Percentiles rank a stretch among this genome's conserved stretches.
phyloP scores from a whole-genome alignment of 2,329 filamentous ascomycete genomes.

The Penicillium sp. region DNA sequence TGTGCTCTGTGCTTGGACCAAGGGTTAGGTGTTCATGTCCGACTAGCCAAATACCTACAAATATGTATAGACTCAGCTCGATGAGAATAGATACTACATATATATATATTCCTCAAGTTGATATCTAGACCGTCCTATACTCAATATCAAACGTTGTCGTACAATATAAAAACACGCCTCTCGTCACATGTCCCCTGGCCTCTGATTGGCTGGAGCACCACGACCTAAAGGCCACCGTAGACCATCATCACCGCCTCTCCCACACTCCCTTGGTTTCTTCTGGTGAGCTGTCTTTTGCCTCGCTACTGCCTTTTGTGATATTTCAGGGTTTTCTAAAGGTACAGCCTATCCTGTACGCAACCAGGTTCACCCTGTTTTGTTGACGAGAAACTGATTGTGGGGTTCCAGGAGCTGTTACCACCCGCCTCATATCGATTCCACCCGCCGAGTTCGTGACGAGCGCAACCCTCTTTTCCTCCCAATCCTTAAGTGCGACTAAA shows the following conservation, averaged over 20 bases:
- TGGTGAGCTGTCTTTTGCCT: slow-evolving; percentile 9
- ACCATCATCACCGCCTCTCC: slow-evolving; percentile 34
- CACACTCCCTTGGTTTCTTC: slow-evolving; percentile 13
- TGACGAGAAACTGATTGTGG: slow-evolving; percentile 25
- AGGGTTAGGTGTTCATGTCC: not conserved
- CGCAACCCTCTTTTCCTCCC: slow-evolving; percentile 8
- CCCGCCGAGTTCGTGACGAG: slow-evolving; percentile 11
- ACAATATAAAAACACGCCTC: not conserved
- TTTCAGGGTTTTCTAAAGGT: not conserved
- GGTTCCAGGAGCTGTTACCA: slow-evolving; percentile 28
- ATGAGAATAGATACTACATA: not conserved
- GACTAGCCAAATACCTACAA: not conserved
- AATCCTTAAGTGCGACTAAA: slow-evolving; percentile 3
- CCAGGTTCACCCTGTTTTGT: not conserved
- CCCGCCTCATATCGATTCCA: slow-evolving; percentile 18
- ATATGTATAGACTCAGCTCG: not conserved
- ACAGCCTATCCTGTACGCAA: slow-evolving; percentile 1
- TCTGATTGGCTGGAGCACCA: slow-evolving; percentile 37
- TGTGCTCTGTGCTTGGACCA: not conserved
- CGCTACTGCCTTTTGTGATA: slow-evolving; percentile 4
- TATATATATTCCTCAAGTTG: not conserved
- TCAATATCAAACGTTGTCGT: not conserved
- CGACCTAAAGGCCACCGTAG: slow-evolving; percentile 43
- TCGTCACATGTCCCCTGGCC: slow-evolving; percentile 19
- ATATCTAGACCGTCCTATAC: not conserved